Conservation (phyloP, 176 grass and related monocot species). For the Avena insularis region DNA sequence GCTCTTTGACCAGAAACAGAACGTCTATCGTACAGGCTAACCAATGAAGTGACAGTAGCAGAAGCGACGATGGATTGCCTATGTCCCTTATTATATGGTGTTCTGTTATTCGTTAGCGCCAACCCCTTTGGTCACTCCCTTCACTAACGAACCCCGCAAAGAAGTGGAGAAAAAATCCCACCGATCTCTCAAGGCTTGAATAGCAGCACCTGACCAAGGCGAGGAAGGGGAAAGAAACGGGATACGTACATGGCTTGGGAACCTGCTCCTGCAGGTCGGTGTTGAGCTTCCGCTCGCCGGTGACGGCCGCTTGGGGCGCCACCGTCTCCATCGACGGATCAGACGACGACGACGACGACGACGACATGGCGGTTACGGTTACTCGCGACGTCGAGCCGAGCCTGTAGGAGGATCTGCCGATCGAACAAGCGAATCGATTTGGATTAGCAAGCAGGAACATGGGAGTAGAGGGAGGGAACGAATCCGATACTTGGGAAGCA, state of each 20-base stretch:
- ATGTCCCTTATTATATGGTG: neutral
- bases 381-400: neutral
- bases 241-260: constrained; percentile 54
- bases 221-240: neutral
- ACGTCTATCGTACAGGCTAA: neutral
- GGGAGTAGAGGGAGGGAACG: neutral
- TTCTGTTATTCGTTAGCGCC: neutral
- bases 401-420: constrained; percentile 40
- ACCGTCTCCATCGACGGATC: constrained; percentile 54
- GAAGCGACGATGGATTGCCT: neutral
- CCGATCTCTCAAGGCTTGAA: no score
- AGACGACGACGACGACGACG: neutral
- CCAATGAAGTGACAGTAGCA: neutral
- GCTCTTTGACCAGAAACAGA: neutral
- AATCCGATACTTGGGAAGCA: neutral
- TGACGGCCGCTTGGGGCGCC: constrained; percentile 53
- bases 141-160: neutral
- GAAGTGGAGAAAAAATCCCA: neutral
- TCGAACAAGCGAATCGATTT: neutral
- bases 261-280: constrained; percentile 58
- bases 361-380: constrained; percentile 25
- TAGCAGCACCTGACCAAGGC: neutral
- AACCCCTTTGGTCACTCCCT: neutral
- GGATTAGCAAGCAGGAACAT: neutral
- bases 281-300: constrained; percentile 60